Evolutionary conservation across 768 basidiomycete species (phyloP), one percentile per base, ranked within the genome.

Genomic region (Amanita phalloides): DNA sequence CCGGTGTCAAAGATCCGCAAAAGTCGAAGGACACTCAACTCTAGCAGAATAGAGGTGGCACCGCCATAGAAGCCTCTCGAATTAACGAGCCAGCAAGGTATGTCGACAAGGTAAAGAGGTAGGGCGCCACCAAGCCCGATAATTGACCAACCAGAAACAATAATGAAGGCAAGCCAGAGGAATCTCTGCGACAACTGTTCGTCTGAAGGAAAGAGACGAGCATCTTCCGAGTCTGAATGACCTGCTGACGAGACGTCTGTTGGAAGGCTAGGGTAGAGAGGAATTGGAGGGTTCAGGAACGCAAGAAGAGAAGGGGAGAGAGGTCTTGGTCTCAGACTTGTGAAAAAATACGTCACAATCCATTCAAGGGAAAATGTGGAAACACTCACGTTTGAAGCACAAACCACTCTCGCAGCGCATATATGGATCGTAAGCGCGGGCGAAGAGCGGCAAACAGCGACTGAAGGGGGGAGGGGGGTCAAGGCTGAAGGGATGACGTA

Each of bases 361-460:
- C 45, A 14, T 9, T 26, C 6, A 8, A 36, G 5, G 20, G 30
- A 25, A 45, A 8, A 35, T 20, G 53, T n/a, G 13, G 17, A n/a
- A 17, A 47, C 2, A 73, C 82, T 66, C 61, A 89, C 85, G 77
- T 76, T 64, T 72, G 76, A 43, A 76, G 79, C 13, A 82, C 74
- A 62, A 90, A 90, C 86, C 86, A 90, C 61, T 87, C 84, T 60
- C 86, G 70, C 45, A 83, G 62, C 17, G 69, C 82, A 57, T 88
- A 90, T 11, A 90, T 61, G 68, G 87, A 82, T 51, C 85, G 77
- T 58, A 79, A 82, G 49, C 75, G 79, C 11, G 86, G 85, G 37
- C 86, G 73, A 20, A 86, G 55, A 43, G 82, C 64, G 23, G 82
- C 86, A 64, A 90, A 90, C 41, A 79, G 55, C 44, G 82, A 62